A percentile compares a stretch with the other conserved stretches of the same genome.
Evolutionary conservation across 2,329 filamentous ascomycete species (phyloP).

Genomic region (Colletotrichum truncatum): DNA sequence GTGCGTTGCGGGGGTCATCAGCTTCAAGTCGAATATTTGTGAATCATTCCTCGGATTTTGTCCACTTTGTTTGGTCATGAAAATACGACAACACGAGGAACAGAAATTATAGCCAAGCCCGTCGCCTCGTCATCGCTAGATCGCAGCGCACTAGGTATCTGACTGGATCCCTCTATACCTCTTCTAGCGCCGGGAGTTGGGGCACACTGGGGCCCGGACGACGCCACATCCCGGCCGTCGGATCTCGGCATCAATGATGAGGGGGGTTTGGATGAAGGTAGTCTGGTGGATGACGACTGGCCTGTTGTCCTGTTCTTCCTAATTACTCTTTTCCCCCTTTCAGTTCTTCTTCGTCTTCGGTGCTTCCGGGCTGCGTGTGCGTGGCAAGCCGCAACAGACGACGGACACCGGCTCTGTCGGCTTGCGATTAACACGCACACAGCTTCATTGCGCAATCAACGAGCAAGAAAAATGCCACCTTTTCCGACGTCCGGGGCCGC

Average conservation of each 20-base stretch:
- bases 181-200: constrained; percentile 7
- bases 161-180: background rate
- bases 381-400: no score
- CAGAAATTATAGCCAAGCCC: no score
- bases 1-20: no score
- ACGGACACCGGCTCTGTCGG: background rate
- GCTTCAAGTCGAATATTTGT: no score
- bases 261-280: constrained; percentile 14
- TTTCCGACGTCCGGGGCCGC: background rate
- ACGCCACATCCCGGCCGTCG: constrained; percentile 29
- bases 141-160: no score
- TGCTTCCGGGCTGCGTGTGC: background rate
- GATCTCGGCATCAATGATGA: constrained; percentile 20
- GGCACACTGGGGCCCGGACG: constrained; percentile 9
- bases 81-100: no score
- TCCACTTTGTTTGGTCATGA: no score
- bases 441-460: constrained; percentile 19
- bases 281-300: background rate
- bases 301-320: background rate
- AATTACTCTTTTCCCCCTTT: background rate
- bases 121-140: no score
- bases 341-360: background rate
- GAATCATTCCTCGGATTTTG: no score
- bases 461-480: background rate
- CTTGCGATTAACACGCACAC: background rate